Conservation (phyloP, 202 grass and related monocot genomes). For the Schoenoplectus triqueter region DNA sequence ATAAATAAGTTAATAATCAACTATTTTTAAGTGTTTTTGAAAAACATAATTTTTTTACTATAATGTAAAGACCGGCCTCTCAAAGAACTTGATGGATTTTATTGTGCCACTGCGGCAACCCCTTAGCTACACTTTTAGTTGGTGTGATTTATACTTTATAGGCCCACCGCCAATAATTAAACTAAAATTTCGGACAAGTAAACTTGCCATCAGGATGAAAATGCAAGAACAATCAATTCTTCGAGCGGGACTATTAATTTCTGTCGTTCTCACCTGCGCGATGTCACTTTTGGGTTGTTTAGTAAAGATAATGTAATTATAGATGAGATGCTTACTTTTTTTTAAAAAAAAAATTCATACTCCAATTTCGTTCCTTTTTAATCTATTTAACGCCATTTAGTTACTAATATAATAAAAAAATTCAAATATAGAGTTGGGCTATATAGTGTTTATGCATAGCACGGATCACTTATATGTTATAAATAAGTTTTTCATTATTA, state of each 20-base stretch:
- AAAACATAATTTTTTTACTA: too few species aligned
- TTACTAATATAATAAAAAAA: background rate
- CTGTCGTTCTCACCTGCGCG: background rate
- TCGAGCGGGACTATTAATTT: background rate
- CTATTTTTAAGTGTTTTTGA: too few species aligned
- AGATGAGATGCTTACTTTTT: background rate
- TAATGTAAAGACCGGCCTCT: background rate
- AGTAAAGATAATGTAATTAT: background rate
- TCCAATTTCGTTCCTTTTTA: background rate
- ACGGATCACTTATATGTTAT: too few species aligned
- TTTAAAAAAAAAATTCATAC: background rate
- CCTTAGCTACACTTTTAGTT: constrained; percentile 21
- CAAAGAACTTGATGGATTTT: constrained; percentile 8
- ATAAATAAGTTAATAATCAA: too few species aligned
- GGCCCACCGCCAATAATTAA: constrained; percentile 28
- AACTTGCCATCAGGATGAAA: constrained; percentile 2
- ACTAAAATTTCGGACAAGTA: constrained; percentile 35
- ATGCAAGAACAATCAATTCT: background rate
- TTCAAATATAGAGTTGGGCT: too few species aligned
- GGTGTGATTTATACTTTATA: background rate
- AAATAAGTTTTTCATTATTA: too few species aligned
- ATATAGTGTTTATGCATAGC: too few species aligned
- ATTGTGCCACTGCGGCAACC: constrained; percentile 7
- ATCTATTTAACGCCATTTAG: background rate
- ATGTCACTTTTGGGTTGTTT: background rate